phyloP scores from a whole-genome alignment of 2,329 filamentous ascomycete genomes.

The Polychaeton citri region DNA sequence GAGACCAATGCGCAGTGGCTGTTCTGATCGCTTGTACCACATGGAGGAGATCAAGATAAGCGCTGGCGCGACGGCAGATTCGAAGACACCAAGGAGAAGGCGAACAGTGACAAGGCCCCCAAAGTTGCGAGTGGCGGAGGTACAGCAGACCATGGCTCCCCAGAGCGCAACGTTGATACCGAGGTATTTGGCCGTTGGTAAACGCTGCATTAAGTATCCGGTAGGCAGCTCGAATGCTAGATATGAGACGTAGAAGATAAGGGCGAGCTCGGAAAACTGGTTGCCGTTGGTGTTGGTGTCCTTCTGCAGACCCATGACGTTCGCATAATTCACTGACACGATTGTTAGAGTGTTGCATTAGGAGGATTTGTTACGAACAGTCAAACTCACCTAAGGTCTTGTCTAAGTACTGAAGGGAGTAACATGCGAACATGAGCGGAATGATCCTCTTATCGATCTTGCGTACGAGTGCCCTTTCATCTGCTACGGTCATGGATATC shows the following conservation, averaged over 20 bases:
- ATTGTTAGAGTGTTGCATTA: neutral
- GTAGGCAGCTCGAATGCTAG: constrained; percentile 27
- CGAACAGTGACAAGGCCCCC: constrained; percentile 36
- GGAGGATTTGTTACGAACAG: neutral
- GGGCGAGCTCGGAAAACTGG: constrained; percentile 23
- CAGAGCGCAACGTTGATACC: constrained; percentile 30
- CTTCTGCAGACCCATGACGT: constrained; percentile 27
- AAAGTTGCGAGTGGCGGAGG: constrained; percentile 38
- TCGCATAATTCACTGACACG: constrained; percentile 23
- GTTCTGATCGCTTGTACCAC: constrained; percentile 33
- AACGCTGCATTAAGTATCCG: constrained; percentile 38
- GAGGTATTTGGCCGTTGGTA: constrained; percentile 42
- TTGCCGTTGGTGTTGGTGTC: constrained; percentile 21
- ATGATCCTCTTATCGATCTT: constrained; percentile 30
- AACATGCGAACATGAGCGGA: constrained; percentile 26
- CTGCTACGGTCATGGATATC: constrained; percentile 8
- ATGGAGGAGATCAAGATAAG: constrained; percentile 43
- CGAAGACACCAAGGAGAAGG: constrained; percentile 40
- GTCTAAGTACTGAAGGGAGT: constrained; percentile 28
- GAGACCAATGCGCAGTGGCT: constrained; percentile 48
- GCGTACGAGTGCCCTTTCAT: constrained; percentile 14
- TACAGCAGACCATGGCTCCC: constrained; percentile 36
- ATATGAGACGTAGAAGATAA: constrained; percentile 25
- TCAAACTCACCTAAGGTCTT: constrained; percentile 17
- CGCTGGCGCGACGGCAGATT: constrained; percentile 40